phyloP scores from a whole-genome alignment of 2,329 filamentous ascomycete genomes.

The Cladophialophora immunda region DNA sequence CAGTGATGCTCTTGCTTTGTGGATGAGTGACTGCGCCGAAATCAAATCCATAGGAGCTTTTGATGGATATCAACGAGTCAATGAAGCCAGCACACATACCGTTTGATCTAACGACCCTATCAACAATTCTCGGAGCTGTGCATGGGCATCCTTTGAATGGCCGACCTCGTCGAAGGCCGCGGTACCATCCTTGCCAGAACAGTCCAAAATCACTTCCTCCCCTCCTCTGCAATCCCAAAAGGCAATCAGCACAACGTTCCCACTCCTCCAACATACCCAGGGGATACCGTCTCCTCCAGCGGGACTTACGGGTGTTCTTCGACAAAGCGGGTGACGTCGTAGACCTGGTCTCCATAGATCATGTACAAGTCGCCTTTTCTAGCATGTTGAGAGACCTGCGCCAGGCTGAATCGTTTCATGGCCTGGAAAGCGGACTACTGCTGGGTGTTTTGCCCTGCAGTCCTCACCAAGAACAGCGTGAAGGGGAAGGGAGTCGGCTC shows the following conservation, averaged over 20 bases:
- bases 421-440: neutral
- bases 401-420: constrained; percentile 7
- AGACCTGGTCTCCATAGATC: constrained; percentile 13
- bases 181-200: constrained; percentile 9
- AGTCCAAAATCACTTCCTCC: constrained; percentile 3
- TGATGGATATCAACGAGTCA: neutral
- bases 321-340: constrained; percentile 16
- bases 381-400: constrained; percentile 13
- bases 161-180: constrained; percentile 13
- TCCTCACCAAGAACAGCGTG: neutral
- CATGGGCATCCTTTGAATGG: constrained; percentile 15
- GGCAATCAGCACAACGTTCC: neutral
- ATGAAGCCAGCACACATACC: neutral
- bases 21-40: neutral
- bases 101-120: constrained; percentile 5
- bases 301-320: constrained; percentile 16
- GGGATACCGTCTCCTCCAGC: neutral
- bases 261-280: neutral
- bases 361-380: constrained; percentile 2
- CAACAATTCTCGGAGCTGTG: constrained; percentile 8
- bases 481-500: too few relatives aligned
- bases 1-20: neutral
- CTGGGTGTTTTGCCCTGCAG: neutral
- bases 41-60: neutral
- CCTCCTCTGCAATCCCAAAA: constrained; percentile 7